These are phyloP conservation scores for Chlamydomonas sp. DNA, from an alignment of 139 green algal species.

Conservation along the genomic window DNA sequence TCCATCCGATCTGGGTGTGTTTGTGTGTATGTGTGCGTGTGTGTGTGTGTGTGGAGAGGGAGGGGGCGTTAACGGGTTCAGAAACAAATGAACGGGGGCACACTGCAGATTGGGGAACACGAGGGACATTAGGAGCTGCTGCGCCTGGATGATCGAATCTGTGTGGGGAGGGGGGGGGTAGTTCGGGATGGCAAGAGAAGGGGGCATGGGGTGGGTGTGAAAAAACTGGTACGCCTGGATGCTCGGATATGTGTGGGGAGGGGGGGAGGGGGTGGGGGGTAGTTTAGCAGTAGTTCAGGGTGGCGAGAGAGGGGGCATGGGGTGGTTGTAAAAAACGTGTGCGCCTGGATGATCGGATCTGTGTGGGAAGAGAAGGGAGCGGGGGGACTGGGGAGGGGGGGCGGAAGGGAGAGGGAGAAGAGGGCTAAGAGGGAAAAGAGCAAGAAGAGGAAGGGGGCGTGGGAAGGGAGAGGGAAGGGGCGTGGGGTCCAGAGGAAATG, in stretches of 20 bases:
- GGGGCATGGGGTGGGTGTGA: too few relatives aligned
- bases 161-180: constrained; percentile 34
- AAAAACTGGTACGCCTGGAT: constrained; percentile 78
- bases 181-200: constrained; percentile 53
- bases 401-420: too few relatives aligned
- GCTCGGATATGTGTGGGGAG: too few relatives aligned
- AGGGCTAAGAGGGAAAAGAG: too few relatives aligned
- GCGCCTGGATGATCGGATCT: constrained; percentile 54
- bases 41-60: background rate
- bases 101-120: background rate
- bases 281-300: too few relatives aligned
- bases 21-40: background rate
- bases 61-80: too few relatives aligned
- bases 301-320: too few relatives aligned
- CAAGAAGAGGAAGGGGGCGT: too few relatives aligned
- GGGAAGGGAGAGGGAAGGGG: too few relatives aligned
- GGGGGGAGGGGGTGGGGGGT: too few relatives aligned
- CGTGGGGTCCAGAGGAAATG: too few relatives aligned
- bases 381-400: constrained; percentile 50
- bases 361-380: constrained; percentile 34
- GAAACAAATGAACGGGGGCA: too few relatives aligned
- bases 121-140: constrained; percentile 54
- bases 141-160: constrained; percentile 54
- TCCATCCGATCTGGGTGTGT: constrained; percentile 49
- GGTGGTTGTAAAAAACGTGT: constrained; percentile 53